Conservation (phyloP, 1,284 basidiomycete genomes). For the Peniophora sp. region DNA sequence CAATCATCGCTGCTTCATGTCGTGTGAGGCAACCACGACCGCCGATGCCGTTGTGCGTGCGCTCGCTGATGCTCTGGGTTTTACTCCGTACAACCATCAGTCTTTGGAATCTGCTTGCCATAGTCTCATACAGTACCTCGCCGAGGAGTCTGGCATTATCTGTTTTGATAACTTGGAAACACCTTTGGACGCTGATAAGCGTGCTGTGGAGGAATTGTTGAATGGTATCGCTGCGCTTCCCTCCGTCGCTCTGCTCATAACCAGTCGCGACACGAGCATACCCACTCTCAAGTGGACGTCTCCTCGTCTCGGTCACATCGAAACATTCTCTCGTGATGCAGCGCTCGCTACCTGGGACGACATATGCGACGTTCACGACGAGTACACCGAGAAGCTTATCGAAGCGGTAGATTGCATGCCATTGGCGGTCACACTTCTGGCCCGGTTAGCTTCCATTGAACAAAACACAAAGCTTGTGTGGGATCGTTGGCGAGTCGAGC, state of each 20-base stretch:
- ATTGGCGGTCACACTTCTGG: neutral
- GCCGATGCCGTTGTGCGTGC: neutral
- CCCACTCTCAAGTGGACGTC: neutral
- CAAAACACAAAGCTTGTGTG: neutral
- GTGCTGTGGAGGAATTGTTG: neutral
- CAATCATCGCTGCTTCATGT: constrained; percentile 17
- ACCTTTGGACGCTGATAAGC: constrained; percentile 13
- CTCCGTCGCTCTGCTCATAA: neutral
- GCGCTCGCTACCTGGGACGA: neutral
- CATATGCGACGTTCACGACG: neutral
- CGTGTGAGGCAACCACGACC: constrained; percentile 17
- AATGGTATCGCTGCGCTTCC: neutral
- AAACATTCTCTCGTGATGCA: neutral
- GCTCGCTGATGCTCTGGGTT: constrained; percentile 14
- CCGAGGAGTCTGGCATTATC: constrained; percentile 13
- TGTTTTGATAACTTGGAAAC: constrained; percentile 27
- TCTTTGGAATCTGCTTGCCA: neutral
- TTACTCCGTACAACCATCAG: constrained; percentile 5
- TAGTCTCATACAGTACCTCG: constrained; percentile 6
- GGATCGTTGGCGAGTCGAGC: neutral
- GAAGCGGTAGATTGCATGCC: constrained; percentile 1
- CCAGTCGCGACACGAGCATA: neutral
- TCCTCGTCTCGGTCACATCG: neutral
- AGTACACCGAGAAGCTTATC: neutral
- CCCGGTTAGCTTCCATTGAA: neutral